Evolutionary conservation across 106 monocot genomes (phyloP), one percentile per base, ranked within the genome.

Genomic region (Platanthera guangdongensis): DNA sequence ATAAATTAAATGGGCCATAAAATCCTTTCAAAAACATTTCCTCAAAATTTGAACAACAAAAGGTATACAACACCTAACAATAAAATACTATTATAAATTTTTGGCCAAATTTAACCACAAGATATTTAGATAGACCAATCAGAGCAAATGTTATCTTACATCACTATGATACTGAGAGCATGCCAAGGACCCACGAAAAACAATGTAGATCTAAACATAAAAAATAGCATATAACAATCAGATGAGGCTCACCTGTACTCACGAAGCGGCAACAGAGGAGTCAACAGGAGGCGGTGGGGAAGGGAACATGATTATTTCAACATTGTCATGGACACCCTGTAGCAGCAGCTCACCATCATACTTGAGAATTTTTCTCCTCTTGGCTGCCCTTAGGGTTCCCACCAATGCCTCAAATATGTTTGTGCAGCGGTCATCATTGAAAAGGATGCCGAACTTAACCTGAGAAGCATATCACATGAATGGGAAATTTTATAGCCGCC

Each of bases 321-420:
- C 95, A 70, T 89, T 90, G 87, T 96, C 95, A 77, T 96, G 95
- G 39, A 91, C 95, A 74, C 93, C 95, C 76, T 96, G 95, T 50
- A 93, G 81, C 39, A 96, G 83, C 72, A 96, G 78, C 78, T 96
- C 93, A 7, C 93, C 93, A 50, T 93, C 95, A 78, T 86, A 96
- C 8, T 76, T 54, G 9, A 96, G 52, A 11, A 96, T 30, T 78
- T 96, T 96, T 57, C 93, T 90, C 81, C 86, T 96, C 85, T 96
- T 95, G 30, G 92, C 95, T 1, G 95, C 95, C 57, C 92, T 85
- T 64, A 95, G 83, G 5, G 95, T 95, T 30, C 95, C 95, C 12
- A 95, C 90, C 13, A 95, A 69, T 50, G 95, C 95, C 84, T 95
- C 95, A 72, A 95, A 95, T 65, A 95, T 92, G 81, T 95, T 95